A percentile compares a stretch with the other conserved stretches of the same genome.
Evolutionary conservation across 2,329 filamentous ascomycete species (phyloP).

Genomic region (Tolypocladium endophyticum): DNA sequence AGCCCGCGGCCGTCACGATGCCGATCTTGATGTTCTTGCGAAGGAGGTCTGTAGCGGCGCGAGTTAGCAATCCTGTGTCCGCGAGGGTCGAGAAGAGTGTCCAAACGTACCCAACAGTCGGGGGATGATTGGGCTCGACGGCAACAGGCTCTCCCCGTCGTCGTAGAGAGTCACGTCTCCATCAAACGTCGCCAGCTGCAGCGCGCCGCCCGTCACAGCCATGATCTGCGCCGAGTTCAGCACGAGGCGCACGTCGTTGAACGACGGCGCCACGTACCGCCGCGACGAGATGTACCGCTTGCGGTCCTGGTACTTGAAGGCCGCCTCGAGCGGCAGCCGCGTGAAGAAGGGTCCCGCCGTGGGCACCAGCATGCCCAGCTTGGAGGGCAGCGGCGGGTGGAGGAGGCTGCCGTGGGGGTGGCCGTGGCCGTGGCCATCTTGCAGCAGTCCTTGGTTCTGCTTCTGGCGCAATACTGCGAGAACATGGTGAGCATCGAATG

Average conservation of each 20-base stretch:
- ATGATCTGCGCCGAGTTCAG: conserved; percentile 93
- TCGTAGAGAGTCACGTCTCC: conserved; percentile 95
- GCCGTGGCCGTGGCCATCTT: background rate
- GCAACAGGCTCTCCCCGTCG: conserved; percentile 70
- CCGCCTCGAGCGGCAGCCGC: conserved; percentile 71
- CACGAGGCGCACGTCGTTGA: conserved; percentile 90
- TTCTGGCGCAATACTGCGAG: conserved; percentile 59
- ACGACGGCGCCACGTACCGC: conserved; percentile 88
- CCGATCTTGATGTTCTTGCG: conserved; percentile 72
- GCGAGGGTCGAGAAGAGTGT: background rate
- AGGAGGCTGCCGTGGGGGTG: conserved; percentile 41
- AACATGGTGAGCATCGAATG: background rate
- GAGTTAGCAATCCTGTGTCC: background rate
- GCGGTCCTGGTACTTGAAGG: conserved; percentile 82
- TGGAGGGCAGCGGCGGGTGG: conserved; percentile 48
- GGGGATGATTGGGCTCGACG: conserved; percentile 66
- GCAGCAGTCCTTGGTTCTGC: conserved; percentile 3
- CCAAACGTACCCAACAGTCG: conserved; percentile 36
- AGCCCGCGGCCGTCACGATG: conserved; percentile 94
- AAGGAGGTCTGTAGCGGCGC: conserved; percentile 48
- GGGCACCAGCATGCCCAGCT: conserved; percentile 85
- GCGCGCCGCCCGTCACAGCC: conserved; percentile 67
- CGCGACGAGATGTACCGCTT: conserved; percentile 80
- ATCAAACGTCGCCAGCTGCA: conserved; percentile 90
- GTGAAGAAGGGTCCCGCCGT: conserved; percentile 93